Conservation (phyloP, 2,329 filamentous ascomycete species). For the Chalara sp. region DNA sequence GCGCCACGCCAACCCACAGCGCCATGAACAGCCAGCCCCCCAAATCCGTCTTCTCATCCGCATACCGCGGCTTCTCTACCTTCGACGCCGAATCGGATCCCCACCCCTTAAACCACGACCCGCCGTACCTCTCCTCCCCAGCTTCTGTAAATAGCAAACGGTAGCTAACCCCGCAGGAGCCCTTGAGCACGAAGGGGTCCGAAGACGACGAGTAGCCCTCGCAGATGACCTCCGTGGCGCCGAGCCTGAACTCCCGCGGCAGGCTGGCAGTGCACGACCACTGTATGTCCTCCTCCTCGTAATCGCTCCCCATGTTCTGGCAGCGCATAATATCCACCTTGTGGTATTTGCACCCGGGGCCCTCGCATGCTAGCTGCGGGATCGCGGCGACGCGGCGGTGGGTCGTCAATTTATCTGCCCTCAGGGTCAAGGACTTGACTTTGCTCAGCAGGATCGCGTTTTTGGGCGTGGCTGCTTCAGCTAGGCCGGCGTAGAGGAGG, state of each 20-base stretch:
- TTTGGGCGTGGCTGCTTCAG: conserved; percentile 15
- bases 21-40: conserved; percentile 48
- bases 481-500: conserved; percentile 23
- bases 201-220: conserved; percentile 75
- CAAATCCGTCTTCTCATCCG: conserved; percentile 19
- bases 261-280: conserved; percentile 74
- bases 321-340: conserved; percentile 80
- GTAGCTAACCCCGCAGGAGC: conserved; percentile 91
- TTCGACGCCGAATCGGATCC: not conserved
- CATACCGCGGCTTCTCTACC: conserved; percentile 3
- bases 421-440: conserved; percentile 74
- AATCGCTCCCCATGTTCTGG: conserved; percentile 75
- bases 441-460: conserved; percentile 54
- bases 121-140: conserved; percentile 64
- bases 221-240: conserved; percentile 83
- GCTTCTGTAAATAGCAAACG: conserved; percentile 67
- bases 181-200: conserved; percentile 82
- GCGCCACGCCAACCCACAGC: conserved; percentile 52
- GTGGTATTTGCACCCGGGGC: conserved; percentile 46
- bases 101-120: conserved; percentile 2
- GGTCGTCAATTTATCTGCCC: conserved; percentile 58
- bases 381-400: conserved; percentile 70
- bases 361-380: conserved; percentile 72
- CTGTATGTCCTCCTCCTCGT: conserved; percentile 74
- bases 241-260: conserved; percentile 61